Evolutionary conservation across 1,139 yeast genomes (phyloP), one percentile per base, ranked within the genome.

Genomic region (Oligophagozyma castellii): DNA sequence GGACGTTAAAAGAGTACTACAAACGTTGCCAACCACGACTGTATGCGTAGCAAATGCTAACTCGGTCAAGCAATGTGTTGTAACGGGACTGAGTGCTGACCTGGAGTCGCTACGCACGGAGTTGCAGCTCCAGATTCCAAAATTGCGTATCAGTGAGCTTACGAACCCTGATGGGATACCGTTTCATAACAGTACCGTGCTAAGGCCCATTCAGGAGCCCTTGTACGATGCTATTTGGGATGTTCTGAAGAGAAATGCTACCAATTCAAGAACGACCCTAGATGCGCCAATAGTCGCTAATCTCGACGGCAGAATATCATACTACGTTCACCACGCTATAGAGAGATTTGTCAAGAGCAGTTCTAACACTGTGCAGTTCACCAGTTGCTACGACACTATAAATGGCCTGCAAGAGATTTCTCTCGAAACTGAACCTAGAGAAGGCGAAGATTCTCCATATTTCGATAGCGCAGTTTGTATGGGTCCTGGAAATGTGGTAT

Each of bases 331-430:
- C 26, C 42, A 41, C 26, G 56, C 55, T 2, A 33, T 53, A 22
- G 55, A 50, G 28, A 45, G 43, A 26, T 53, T 51, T 24, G 55
- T 51, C 4, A 37, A 36, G 28, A 43, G 55, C 32, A 45, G 52
- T 32, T 39, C 48, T 20, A 48, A 40, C 28, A 48, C 55, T 1
- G 55, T 53, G 4, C 49, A 51, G 14, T 51, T 51, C 29, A 46
- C 49, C 12, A 39, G 36, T 27, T 50, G 53, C 33, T 50, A 47
- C 34, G 43, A 45, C 19, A 49, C 52, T 4, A 38, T 49, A 7
- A 43, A 43, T 29, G 15, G 24, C 12, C 26, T 34, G 5, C 29
- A 30, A 10, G 24, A 27, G 5, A 23, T 32, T 18, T 37, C 32
- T 12, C 23, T 34, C 19, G 32, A 29, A 13, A n/a, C n/a, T n/a